Conservation (phyloP, 2,329 filamentous ascomycete species). For the Epichloe festucae region DNA sequence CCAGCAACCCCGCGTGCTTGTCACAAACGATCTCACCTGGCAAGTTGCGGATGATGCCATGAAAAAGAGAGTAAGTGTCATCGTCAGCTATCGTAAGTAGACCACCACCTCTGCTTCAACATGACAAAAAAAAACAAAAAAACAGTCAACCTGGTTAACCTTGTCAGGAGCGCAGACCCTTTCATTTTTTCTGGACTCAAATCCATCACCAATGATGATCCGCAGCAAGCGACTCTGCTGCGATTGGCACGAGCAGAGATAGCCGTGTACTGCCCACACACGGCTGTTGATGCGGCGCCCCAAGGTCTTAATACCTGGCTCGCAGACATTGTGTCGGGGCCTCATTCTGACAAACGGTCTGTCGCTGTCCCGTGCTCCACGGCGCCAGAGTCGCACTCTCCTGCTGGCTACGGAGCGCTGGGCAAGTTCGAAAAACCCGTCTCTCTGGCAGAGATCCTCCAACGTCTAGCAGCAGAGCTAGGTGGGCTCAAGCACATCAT, state of each 20-base stretch:
- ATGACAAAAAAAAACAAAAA: too few relatives aligned
- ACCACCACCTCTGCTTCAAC: not conserved
- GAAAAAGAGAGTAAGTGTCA: conserved; percentile 56
- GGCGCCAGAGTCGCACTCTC: conserved; percentile 29
- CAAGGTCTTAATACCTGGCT: conserved; percentile 91
- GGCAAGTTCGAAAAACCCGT: conserved; percentile 28
- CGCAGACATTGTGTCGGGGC: conserved; percentile 64
- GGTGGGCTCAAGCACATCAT: conserved; percentile 48
- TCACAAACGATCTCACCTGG: conserved; percentile 81
- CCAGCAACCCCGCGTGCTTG: conserved; percentile 28
- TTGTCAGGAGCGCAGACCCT: conserved; percentile 47
- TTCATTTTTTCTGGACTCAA: conserved; percentile 94
- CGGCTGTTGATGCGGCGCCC: conserved; percentile 76
- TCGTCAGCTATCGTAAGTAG: conserved; percentile 71
- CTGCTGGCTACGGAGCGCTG: conserved; percentile 39
- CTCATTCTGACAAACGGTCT: conserved; percentile 23
- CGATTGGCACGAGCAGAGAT: conserved; percentile 74
- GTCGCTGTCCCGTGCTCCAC: conserved; percentile 32
- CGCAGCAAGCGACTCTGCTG: conserved; percentile 77
- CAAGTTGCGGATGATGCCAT: conserved; percentile 88
- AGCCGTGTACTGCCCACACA: conserved; percentile 93
- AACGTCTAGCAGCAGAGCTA: conserved; percentile 49
- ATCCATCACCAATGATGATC: conserved; percentile 68
- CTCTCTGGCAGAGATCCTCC: conserved; percentile 30
- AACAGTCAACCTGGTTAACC: not conserved